Conservation (phyloP, 2,329 filamentous ascomycete genomes). For the Sarocladiaceae sp. region DNA sequence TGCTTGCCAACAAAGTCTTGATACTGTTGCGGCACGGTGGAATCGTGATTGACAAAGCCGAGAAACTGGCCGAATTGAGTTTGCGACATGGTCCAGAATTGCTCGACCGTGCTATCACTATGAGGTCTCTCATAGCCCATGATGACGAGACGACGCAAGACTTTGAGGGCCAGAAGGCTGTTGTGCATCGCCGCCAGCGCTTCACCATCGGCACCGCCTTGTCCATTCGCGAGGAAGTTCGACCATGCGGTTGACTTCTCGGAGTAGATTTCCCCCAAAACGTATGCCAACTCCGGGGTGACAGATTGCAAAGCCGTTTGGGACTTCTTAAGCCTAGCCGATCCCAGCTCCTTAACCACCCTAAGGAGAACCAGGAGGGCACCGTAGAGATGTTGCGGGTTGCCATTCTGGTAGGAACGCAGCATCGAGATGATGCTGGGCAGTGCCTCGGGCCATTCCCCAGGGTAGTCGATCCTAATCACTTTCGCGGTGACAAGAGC, state of each 20-base stretch:
- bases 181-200: conserved; percentile 60
- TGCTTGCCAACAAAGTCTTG: conserved; percentile 73
- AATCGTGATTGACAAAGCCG: conserved; percentile 49
- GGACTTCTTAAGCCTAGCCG: conserved; percentile 67
- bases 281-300: conserved; percentile 76
- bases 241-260: conserved; percentile 67
- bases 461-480: conserved; percentile 80
- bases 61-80: conserved; percentile 74
- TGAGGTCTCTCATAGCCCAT: conserved; percentile 80
- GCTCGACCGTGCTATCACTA: conserved; percentile 64
- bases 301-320: conserved; percentile 71
- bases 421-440: conserved; percentile 58
- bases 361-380: conserved; percentile 73
- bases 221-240: conserved; percentile 48
- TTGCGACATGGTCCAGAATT: conserved; percentile 76
- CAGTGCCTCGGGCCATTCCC: conserved; percentile 69
- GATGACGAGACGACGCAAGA: conserved; percentile 71
- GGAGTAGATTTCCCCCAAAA: conserved; percentile 73
- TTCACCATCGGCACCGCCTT: conserved; percentile 51
- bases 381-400: conserved; percentile 62
- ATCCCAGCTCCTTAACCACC: conserved; percentile 84
- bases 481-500: conserved; percentile 84
- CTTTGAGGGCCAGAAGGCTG: conserved; percentile 73
- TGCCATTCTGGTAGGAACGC: conserved; percentile 43
- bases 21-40: conserved; percentile 44